Conservation (phyloP, 306 rosid species). For the Inga oerstediana region DNA sequence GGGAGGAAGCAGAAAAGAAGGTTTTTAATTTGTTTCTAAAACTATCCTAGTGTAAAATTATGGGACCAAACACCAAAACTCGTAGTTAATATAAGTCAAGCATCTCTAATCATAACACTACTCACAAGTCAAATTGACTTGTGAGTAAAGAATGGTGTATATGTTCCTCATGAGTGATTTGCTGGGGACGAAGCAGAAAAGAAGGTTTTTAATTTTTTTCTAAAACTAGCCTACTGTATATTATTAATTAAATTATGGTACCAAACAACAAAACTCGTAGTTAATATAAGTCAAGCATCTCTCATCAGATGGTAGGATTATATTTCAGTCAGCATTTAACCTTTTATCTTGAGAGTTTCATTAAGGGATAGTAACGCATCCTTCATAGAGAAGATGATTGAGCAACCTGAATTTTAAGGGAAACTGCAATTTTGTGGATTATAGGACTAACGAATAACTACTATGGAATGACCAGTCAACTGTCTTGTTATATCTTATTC, state of each 20-base stretch:
- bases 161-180: slow-evolving; percentile 85
- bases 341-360: neutral
- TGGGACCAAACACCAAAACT: neutral
- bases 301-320: neutral
- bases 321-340: neutral
- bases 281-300: neutral
- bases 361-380: neutral
- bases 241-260: neutral
- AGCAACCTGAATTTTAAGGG: neutral
- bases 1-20: slow-evolving; percentile 96
- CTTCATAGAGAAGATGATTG: neutral
- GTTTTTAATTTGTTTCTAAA: slow-evolving; percentile 35
- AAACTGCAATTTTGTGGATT: neutral
- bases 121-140: too few species aligned
- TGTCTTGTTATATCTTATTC: neutral
- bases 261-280: neutral
- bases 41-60: neutral
- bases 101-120: neutral
- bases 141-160: slow-evolving; percentile 91
- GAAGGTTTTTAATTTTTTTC: slow-evolving; percentile 55
- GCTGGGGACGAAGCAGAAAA: slow-evolving; percentile 90
- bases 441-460: neutral
- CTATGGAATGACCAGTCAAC: neutral
- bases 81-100: neutral
- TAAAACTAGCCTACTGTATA: neutral